Base-by-base conservation (phyloP, 2,329 filamentous ascomycete species). In the Sporothrix euskadiensis region DNA sequence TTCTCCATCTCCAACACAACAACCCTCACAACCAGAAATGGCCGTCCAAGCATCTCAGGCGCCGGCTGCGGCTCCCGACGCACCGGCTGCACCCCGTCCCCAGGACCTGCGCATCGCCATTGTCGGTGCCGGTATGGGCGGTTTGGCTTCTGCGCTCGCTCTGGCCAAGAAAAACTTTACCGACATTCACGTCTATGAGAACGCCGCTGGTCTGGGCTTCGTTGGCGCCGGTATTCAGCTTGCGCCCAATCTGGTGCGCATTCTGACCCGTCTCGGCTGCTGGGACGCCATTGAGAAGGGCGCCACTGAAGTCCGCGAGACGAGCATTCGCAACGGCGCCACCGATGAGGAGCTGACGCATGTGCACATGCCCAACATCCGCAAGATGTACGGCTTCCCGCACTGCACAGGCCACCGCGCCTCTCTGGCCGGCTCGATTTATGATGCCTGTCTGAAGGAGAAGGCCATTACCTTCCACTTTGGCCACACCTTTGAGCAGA, bases 211-310 rank as follows among this genome's bases (percentile, higher is more conserved):
- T 76, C 85, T 95, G 5, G 92, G 92, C 3, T 95, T 95, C 77
- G 92, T 95, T 0, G 93, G 93, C 35, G 93, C 93, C 0, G 93
- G 93, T 2, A 95, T 96, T 76, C 93, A 96, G 80, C 85, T 95
- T 71, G 92, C 93, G 0, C 93, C 93, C 0, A 96, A 96, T 76
- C 91, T 95, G 86, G 90, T 90, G 4, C 88, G 92, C 0, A 91
- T 96, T 8, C 85, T 96, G 16, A 90, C 93, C 78, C 84, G 86
- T 19, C 83, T 94, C 54, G 92, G 90, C 9, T 91, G 91, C 73
- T 94, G 92, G 92, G 82, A 86, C 22, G 84, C 86, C 19, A 93
- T 96, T 75, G 88, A 88, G 75, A 86, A 84, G 52, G 91, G 94
- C 79, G 91, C 91, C 2, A 92, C 92, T 0, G 87, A 91, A 74